Evolutionary conservation across 495 filamentous ascomycete species (phyloP), one percentile per base, ranked within the genome.

Genomic region (Staphylotrichum longicolle): DNA sequence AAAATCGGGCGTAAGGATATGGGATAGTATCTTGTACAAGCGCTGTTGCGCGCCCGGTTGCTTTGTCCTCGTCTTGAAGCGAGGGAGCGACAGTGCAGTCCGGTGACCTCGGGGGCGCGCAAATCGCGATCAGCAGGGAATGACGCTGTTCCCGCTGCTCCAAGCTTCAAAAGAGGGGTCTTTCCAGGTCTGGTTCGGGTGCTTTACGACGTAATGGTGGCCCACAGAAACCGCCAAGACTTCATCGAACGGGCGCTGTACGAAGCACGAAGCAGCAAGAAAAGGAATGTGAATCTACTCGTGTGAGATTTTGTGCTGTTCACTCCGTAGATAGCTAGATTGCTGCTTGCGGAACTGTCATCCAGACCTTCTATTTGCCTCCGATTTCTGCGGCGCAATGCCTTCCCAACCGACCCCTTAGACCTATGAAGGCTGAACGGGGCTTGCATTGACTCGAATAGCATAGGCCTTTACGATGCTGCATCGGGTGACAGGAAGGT

Each of bases 61-160:
- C 56, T 61, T 66, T 64, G 47, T 63, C 63, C 52, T 57, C 56
- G 47, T 41, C 6, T 7, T 39, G 57, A 15, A 32, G 42, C 27
- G 57, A 55, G 44, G n/a, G 40, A 49, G 37, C 10, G 15, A 40
- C 50, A 30, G 37, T 7, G 42, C 12, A 5, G 14, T 11, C 52
- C 37, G 42, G 57, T 44, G 62, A 45, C 51, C 37, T 53, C 49
- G 39, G 56, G 50, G 20, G 20, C 20, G 39, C 40, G 58, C 48
- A 47, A 66, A 67, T 67, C 55, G 60, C 33, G 63, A 66, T 62
- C 63, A 62, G 55, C 69, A 71, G 67, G 69, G 69, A 71, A 69
- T 69, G 69, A 69, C 69, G 69, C 67, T 69, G 64, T 51, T 60
- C 44, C 10, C 32, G 56, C 49, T 8, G 51, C 59, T 42, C 54